Evolutionary conservation across 1,284 basidiomycete species (phyloP), one percentile per base, ranked within the genome.

Genomic region (Cryptococcus neoformans): DNA sequence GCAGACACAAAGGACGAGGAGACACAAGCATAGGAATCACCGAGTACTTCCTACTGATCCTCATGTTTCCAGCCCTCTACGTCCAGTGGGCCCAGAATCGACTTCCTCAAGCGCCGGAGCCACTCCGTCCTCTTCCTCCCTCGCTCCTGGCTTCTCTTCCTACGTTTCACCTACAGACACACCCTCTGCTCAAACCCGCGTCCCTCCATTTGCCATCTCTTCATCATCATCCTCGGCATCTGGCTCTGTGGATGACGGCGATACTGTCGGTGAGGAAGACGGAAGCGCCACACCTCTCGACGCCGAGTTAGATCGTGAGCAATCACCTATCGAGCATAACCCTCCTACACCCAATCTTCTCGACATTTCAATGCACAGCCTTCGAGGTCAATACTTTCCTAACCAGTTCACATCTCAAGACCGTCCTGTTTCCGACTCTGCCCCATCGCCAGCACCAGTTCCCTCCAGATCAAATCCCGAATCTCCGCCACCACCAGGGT

Each of bases 311-410:
- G 54, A 49, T 14, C 48, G 35, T 55, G 64, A 39, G 56, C 60
- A 36, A 12, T 71, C 67, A 2, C 62, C 70, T 5, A 60, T 70
- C 38, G 78, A 79, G 14, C 79, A 80, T 57, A 83, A 83, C 62
- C 82, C 82, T 11, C 82, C 82, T 0, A 83, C 82, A 34, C 82
- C 82, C 0, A 80, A 81, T 55, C 64, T 79, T 28, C 69, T 82
- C 5, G 82, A 83, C 58, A 82, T 83, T 49, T 80, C 79, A 11
- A 65, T 83, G 45, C 80, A 81, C 45, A 73, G 73, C 3, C 59
- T 78, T 1, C 62, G 70, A 6, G 63, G 57, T 35, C 55, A 63
- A 51, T 75, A 74, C 56, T 78, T 77, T 28, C 46, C 46, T 35
- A 16, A 7, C 46, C 14, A 47, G 9, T 47, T 47, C 46, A 47